These are phyloP conservation scores for Brassica incana DNA, from an alignment of 345 rosid species.

Conservation along the genomic window DNA sequence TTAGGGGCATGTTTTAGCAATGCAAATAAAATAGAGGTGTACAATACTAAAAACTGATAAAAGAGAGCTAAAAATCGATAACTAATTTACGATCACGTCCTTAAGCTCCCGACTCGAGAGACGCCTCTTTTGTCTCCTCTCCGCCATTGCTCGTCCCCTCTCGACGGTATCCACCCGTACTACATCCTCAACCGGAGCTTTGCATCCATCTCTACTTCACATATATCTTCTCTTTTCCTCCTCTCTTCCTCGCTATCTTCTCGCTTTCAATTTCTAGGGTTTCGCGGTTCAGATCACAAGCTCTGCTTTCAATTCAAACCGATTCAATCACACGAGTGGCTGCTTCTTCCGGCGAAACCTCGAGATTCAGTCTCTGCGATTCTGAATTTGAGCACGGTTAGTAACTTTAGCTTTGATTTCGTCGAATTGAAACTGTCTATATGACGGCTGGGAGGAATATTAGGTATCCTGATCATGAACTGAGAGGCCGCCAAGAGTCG, in stretches of 20 bases:
- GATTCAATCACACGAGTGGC: conserved; percentile 4
- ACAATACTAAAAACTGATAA: not conserved
- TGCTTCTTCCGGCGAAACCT: not conserved
- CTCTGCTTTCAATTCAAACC: conserved; percentile 12
- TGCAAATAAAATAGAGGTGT: not conserved
- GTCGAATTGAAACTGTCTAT: too few relatives aligned
- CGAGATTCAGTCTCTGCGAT: conserved; percentile 1
- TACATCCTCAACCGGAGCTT: conserved; percentile 16
- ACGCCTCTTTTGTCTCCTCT: conserved; percentile 10
- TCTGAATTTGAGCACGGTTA: conserved; percentile 16
- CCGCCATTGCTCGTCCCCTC: conserved; percentile 9
- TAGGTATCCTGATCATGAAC: conserved; percentile 64
- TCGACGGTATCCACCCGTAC: conserved; percentile 23
- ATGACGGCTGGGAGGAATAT: conserved; percentile 73
- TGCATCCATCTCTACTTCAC: not conserved
- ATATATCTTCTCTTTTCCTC: not conserved
- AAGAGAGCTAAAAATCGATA: conserved; percentile 11
- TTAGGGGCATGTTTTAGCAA: too few relatives aligned
- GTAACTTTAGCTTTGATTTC: not conserved
- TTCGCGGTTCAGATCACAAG: conserved; percentile 33
- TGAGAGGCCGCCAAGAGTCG: conserved; percentile 59
- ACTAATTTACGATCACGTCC: conserved; percentile 6
- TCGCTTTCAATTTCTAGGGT: conserved; percentile 34
- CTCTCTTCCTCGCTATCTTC: not conserved
- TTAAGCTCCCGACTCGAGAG: conserved; percentile 11